Percentiles rank a stretch among this genome's conserved stretches.
Conservation (phyloP, 2,329 filamentous ascomycete genomes). For the Aspergillus caelatus region DNA sequence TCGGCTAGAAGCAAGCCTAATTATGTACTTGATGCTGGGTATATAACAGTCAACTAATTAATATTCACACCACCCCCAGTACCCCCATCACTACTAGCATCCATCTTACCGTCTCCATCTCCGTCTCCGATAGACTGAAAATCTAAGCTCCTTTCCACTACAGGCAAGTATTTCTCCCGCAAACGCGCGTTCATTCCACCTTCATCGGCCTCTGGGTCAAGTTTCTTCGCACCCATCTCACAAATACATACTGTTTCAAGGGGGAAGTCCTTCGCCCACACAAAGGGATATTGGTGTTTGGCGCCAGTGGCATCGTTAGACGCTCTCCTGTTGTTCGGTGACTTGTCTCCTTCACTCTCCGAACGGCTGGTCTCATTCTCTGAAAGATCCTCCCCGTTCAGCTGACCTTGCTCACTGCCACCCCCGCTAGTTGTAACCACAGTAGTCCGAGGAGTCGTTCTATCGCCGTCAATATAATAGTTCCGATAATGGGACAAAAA, state of each 20-base stretch:
- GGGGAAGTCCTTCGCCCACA: conserved; percentile 70
- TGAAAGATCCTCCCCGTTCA: not conserved
- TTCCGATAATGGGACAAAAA: conserved; percentile 37
- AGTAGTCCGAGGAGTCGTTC: conserved; percentile 21
- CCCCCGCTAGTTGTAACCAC: not conserved
- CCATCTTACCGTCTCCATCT: too few species aligned
- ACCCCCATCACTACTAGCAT: not conserved
- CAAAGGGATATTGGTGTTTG: conserved; percentile 42
- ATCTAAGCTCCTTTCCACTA: conserved; percentile 42
- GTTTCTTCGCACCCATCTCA: conserved; percentile 80
- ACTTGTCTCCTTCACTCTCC: not conserved
- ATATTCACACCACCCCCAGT: not conserved
- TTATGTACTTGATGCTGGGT: not conserved
- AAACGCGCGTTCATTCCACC: conserved; percentile 48
- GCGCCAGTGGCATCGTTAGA: not conserved
- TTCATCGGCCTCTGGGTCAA: conserved; percentile 48
- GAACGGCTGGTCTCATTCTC: not conserved
- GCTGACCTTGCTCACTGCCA: not conserved
- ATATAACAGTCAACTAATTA: not conserved
- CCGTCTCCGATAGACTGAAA: conserved; percentile 9
- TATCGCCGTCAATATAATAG: conserved; percentile 35
- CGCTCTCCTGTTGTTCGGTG: not conserved
- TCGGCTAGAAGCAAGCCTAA: not conserved
- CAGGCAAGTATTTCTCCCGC: conserved; percentile 56
- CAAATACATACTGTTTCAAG: conserved; percentile 78